Conservation (phyloP, 805 yeast genomes). For the Saturnispora sanitii region DNA sequence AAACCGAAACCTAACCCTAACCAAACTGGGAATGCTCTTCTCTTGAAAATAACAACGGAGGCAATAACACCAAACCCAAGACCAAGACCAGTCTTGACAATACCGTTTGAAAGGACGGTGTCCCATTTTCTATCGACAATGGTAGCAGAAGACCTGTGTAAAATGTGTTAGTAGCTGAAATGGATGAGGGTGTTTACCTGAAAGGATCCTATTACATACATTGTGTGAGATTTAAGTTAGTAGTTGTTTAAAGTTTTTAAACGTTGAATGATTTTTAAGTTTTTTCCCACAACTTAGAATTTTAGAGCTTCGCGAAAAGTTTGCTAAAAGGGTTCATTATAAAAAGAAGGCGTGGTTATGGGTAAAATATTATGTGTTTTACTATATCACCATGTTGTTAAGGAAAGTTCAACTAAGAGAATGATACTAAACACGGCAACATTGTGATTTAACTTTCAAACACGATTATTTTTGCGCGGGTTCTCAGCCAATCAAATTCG, state of each 20-base stretch:
- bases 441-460: not conserved
- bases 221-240: too few relatives aligned
- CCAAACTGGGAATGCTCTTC: slow-evolving; percentile 98
- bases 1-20: slow-evolving; percentile 94
- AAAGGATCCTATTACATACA: too few relatives aligned
- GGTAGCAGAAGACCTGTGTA: slow-evolving; percentile 17
- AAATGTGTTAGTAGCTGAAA: slow-evolving; percentile 3
- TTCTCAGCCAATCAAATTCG: not conserved
- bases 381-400: too few relatives aligned
- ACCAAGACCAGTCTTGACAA: slow-evolving; percentile 93
- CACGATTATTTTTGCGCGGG: not conserved
- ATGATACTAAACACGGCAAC: not conserved
- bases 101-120: slow-evolving; percentile 84
- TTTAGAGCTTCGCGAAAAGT: not conserved
- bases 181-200: not conserved
- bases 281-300: not conserved
- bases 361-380: too few relatives aligned
- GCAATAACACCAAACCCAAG: slow-evolving; percentile 94
- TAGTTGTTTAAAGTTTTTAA: too few relatives aligned
- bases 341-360: too few relatives aligned
- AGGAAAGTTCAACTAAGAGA: not conserved
- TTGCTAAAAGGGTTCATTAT: too few relatives aligned
- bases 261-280: not conserved
- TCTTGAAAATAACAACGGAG: slow-evolving; percentile 79
- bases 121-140: slow-evolving; percentile 58